phyloP scores from a whole-genome alignment of 495 filamentous ascomycete genomes.

The Amphirosellinia nigrospora region DNA sequence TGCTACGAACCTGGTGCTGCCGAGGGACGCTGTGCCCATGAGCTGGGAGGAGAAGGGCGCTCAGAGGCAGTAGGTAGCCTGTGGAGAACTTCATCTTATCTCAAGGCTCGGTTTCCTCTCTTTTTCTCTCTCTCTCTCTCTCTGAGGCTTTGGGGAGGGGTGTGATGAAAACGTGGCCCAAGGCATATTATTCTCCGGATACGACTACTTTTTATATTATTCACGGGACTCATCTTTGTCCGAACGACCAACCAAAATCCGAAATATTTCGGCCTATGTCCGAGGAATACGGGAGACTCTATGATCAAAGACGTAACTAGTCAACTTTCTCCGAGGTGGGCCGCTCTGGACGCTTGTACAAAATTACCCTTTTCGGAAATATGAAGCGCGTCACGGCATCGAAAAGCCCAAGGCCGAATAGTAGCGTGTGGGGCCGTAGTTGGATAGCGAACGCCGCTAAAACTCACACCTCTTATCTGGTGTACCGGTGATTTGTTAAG shows the following conservation, averaged over 20 bases:
- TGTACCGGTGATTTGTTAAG: not conserved
- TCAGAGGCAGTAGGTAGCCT: not conserved
- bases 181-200: not conserved
- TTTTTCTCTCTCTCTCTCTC: no score
- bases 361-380: slow-evolving; percentile 4
- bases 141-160: not conserved
- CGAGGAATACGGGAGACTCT: not conserved
- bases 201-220: slow-evolving; percentile 1
- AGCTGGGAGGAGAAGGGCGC: not conserved
- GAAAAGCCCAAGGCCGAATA: not conserved
- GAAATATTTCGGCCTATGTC: not conserved
- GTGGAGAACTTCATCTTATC: not conserved
- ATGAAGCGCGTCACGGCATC: not conserved
- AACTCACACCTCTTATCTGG: not conserved
- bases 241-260: not conserved
- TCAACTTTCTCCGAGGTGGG: no score
- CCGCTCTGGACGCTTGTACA: not conserved
- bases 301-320: not conserved
- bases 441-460: not conserved
- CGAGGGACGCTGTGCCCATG: not conserved
- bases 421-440: not conserved
- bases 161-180: not conserved
- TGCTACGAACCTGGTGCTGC: not conserved
- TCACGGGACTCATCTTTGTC: not conserved
- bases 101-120: not conserved